phyloP scores from a whole-genome alignment of 306 rosid genomes.

The Trifolium pratense region DNA sequence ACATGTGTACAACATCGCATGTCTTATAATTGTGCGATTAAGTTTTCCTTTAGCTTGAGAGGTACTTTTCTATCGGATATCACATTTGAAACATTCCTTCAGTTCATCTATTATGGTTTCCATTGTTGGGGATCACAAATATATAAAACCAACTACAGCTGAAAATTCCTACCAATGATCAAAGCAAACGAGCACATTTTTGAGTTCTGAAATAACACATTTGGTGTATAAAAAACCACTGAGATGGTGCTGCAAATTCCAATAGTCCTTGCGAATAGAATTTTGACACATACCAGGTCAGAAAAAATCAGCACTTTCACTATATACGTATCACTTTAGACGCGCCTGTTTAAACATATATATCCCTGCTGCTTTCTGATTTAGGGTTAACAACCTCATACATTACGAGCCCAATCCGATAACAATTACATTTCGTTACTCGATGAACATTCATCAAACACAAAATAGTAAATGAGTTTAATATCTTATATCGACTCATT shows the following conservation, averaged over 20 bases:
- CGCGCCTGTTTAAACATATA: not conserved
- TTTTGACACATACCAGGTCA: no score
- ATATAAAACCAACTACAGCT: not conserved
- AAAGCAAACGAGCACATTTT: not conserved
- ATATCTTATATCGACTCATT: not conserved
- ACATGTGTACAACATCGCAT: not conserved
- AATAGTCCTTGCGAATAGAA: not conserved
- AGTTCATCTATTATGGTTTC: no score
- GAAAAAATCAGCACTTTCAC: not conserved
- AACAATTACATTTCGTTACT: not conserved
- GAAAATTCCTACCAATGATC: not conserved
- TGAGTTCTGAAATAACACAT: not conserved
- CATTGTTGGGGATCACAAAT: not conserved
- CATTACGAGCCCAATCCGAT: not conserved
- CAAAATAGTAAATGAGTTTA: not conserved
- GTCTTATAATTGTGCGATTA: not conserved
- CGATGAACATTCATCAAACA: not conserved
- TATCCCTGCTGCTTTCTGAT: not conserved
- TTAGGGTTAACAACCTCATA: not conserved
- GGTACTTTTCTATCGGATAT: not conserved
- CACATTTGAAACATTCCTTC: not conserved
- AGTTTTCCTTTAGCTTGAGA: not conserved
- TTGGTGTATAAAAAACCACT: not conserved
- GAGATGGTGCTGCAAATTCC: not conserved
- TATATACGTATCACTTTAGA: not conserved